Evolutionary conservation across 2,329 filamentous ascomycete species (phyloP).

Genomic region (Teratosphaeria gauchensis): DNA sequence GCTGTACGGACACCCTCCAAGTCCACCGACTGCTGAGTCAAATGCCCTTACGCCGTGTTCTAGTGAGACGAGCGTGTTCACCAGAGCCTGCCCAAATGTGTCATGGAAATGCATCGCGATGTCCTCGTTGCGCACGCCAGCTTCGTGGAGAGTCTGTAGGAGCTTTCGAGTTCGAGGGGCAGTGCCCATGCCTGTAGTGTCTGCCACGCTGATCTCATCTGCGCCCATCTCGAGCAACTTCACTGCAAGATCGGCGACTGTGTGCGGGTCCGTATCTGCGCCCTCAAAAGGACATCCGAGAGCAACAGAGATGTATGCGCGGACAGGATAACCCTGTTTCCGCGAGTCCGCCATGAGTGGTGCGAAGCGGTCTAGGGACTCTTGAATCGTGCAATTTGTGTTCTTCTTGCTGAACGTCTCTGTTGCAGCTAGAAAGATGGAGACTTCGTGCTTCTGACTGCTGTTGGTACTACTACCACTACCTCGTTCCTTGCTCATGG

Average conservation of each 20-base stretch:
- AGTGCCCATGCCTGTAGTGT: conserved; percentile 86
- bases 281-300: conserved; percentile 71
- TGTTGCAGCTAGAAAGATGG: conserved; percentile 73
- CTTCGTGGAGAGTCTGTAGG: conserved; percentile 54
- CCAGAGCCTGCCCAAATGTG: conserved; percentile 76
- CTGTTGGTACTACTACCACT: conserved; percentile 1
- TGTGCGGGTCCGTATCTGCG: conserved; percentile 48
- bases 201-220: conserved; percentile 81
- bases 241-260: conserved; percentile 54
- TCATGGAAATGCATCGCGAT: conserved; percentile 83
- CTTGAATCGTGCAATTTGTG: conserved; percentile 69
- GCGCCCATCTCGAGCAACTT: conserved; percentile 72
- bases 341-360: conserved; percentile 62
- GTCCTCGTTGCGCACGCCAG: conserved; percentile 59
- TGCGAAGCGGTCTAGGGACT: conserved; percentile 60
- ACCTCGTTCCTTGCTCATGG: not conserved
- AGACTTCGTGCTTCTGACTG: conserved; percentile 50
- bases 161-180: conserved; percentile 58
- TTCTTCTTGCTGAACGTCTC: conserved; percentile 74
- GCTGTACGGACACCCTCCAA: conserved; percentile 78
- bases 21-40: conserved; percentile 67
- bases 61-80: conserved; percentile 68
- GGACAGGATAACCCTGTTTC: conserved; percentile 54
- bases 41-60: conserved; percentile 71
- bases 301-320: conserved; percentile 73